Base-by-base conservation (phyloP, 176 grass and related monocot genomes). In the Zea mays region DNA sequence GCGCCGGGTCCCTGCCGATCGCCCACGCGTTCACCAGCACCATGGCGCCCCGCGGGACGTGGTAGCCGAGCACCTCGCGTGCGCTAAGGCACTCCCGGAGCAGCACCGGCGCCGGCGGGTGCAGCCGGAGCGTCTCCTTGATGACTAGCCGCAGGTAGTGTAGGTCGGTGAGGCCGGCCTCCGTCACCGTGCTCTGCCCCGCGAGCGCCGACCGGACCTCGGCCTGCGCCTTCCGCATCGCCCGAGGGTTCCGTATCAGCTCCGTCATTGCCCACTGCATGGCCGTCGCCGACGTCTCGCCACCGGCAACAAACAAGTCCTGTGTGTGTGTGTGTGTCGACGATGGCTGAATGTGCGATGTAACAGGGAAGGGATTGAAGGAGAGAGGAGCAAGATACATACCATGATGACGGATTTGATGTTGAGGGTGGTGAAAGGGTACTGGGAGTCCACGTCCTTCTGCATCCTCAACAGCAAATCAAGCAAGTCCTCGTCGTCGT, bases 11-110 rank as follows among this genome's bases (percentile, higher is more conserved):
- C 57, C 80, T 44, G 15, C 69, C 63, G 48, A 90, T 83, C 15
- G 88, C 88, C 84, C 88, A 90, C 57, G 74, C 13, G 71, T 90
- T 90, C 35, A 90, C 75, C 1, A 78, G 0, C 61, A 90, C 81
- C 27, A 27, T 37, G 5, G 61, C 34, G 5, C 61, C 61, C 0
- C 5, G 2, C 2, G 61, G 12, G 0, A 64, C 36, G 62, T 38
- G 5, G 33, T 7, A 15, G 0, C 58, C 58, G 4, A 61, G 58
- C 8, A 61, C 58, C 21, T 34, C 2, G 58, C 58, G 12, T 10
- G 58, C 8, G 21, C 3, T 0, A 4, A 10, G 10, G 58, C 58
- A 61, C 27, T 35, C 21, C n/a, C 58, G 58, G 9, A 61, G 58
- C 58, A 61, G 21, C 21, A 12, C 20, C 58, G 58, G 58, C 58